Conservation (phyloP, 441 rosid genomes). For the Cnidoscolus chayamansa region DNA sequence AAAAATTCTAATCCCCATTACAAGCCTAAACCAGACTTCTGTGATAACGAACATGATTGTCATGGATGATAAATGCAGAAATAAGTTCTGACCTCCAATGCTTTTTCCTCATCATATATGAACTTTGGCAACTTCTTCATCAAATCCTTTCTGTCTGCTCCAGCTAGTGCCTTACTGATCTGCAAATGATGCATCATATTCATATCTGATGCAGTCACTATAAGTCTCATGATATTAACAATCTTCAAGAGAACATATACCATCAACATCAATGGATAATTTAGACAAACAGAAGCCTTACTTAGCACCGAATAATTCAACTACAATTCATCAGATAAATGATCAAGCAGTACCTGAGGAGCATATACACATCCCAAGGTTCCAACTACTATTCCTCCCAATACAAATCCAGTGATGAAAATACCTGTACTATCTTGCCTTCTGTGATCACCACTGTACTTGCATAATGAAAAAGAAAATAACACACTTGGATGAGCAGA, state of each 20-base stretch:
- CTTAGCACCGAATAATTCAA: not conserved
- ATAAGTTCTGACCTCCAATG: conserved; percentile 44
- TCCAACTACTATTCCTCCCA: conserved; percentile 45
- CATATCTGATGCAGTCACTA: not conserved
- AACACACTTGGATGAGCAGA: not conserved
- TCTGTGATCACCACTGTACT: conserved; percentile 28
- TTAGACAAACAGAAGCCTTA: not conserved
- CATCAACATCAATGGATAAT: conserved; percentile 1
- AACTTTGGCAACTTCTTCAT: conserved; percentile 85
- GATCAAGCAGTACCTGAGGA: conserved; percentile 37
- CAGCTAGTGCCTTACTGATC: conserved; percentile 76
- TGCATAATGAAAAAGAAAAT: not conserved
- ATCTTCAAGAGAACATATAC: not conserved
- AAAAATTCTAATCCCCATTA: not conserved
- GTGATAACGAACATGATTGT: not conserved
- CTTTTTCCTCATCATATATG: conserved; percentile 86
- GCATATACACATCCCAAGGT: conserved; percentile 43
- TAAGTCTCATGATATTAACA: not conserved
- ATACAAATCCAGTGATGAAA: conserved; percentile 44
- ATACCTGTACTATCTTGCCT: conserved; percentile 29
- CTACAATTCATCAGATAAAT: not conserved
- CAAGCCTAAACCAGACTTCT: not conserved
- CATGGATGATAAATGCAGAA: conserved; percentile 2
- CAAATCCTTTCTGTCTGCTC: conserved; percentile 69
- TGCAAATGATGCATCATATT: conserved; percentile 18